phyloP scores from a whole-genome alignment of 2,329 filamentous ascomycete species.

The Fusarium liriodendri region DNA sequence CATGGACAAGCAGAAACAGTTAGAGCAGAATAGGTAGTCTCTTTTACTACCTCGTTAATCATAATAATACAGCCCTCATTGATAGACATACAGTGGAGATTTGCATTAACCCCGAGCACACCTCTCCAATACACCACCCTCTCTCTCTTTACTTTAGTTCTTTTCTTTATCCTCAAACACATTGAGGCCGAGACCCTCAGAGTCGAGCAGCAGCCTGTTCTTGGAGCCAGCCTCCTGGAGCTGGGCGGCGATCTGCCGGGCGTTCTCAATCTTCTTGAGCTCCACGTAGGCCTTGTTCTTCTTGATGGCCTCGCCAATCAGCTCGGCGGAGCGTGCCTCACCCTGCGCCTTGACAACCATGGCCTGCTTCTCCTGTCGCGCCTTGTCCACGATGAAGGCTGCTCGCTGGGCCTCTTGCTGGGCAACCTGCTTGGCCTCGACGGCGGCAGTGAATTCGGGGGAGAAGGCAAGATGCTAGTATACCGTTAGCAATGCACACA shows the following conservation, averaged over 20 bases:
- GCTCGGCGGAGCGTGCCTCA: constrained; percentile 96
- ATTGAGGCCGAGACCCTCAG: constrained; percentile 91
- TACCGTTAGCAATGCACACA: constrained; percentile 11
- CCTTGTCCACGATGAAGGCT: constrained; percentile 98
- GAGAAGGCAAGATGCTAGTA: constrained; percentile 76
- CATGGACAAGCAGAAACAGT: neutral
- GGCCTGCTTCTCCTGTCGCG: constrained; percentile 98
- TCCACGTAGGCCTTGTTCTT: constrained; percentile 98
- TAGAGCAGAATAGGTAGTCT: constrained; percentile 41
- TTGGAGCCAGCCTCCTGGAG: constrained; percentile 86
- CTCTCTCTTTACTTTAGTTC: constrained; percentile 41
- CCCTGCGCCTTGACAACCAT: constrained; percentile 98
- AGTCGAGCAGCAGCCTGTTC: constrained; percentile 95
- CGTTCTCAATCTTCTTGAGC: constrained; percentile 98
- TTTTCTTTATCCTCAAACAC: constrained; percentile 70
- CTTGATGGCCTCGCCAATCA: constrained; percentile 99
- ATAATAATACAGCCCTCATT: constrained; percentile 46
- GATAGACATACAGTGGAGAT: constrained; percentile 62
- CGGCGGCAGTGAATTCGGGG: constrained; percentile 78
- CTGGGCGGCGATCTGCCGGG: constrained; percentile 86
- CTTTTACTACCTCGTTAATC: constrained; percentile 39
- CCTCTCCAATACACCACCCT: constrained; percentile 10
- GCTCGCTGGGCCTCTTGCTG: constrained; percentile 96
- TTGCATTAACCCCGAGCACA: constrained; percentile 41
- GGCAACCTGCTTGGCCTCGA: constrained; percentile 79